These are phyloP conservation scores for Corynascus novoguineensis DNA, from an alignment of 495 filamentous ascomycete genomes.

Conservation along the genomic window DNA sequence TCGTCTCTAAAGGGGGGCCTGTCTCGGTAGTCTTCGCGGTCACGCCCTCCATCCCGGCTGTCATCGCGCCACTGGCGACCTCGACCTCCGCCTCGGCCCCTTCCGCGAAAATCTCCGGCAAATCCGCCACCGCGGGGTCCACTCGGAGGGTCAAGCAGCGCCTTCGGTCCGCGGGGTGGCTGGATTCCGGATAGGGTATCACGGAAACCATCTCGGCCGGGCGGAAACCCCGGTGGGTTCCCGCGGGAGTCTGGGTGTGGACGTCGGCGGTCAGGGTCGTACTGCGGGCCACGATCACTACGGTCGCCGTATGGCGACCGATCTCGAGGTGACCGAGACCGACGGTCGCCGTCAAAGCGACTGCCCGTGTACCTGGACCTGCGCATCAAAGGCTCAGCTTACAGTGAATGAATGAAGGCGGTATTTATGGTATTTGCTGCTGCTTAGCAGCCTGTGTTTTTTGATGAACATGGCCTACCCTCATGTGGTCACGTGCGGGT, in stretches of 20 bases:
- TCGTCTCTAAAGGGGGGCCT: constrained; percentile 46
- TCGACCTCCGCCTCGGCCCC: constrained; percentile 32
- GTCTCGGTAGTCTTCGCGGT: constrained; percentile 53
- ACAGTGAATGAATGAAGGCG: not conserved
- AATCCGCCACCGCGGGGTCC: constrained; percentile 50
- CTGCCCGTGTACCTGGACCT: constrained; percentile 44
- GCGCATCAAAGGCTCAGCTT: constrained; percentile 14
- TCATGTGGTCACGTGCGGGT: no score
- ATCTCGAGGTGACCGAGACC: constrained; percentile 52
- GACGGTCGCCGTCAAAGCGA: constrained; percentile 44
- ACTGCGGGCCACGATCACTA: constrained; percentile 33
- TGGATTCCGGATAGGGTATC: constrained; percentile 38
- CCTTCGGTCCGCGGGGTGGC: constrained; percentile 68
- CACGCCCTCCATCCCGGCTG: constrained; percentile 56
- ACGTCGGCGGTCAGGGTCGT: constrained; percentile 45
- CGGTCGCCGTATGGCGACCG: constrained; percentile 52
- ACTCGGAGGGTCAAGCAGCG: constrained; percentile 58
- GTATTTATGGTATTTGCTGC: not conserved
- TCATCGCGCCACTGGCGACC: constrained; percentile 51
- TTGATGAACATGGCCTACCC: no score
- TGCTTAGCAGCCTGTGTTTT: not conserved
- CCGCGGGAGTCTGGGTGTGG: constrained; percentile 45
- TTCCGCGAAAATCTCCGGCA: constrained; percentile 42
- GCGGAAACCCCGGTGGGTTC: constrained; percentile 43
- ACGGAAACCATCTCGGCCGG: constrained; percentile 46